phyloP scores from a whole-genome alignment of 441 rosid species.

The Erodium moschatum region DNA sequence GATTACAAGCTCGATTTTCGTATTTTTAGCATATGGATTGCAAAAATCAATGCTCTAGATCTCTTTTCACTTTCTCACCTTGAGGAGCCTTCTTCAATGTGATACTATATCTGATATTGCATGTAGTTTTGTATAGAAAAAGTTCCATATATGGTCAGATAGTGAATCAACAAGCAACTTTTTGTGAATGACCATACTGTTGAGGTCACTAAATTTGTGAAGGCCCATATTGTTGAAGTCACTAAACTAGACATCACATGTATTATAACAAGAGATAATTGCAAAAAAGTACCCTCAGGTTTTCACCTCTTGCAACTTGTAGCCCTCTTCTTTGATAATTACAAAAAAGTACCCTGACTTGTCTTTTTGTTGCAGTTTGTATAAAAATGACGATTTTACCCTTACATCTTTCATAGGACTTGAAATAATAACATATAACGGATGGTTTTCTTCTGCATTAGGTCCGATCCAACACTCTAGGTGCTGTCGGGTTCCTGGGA shows the following conservation, averaged over 20 bases:
- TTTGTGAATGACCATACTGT: not conserved
- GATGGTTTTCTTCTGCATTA: conserved; percentile 19
- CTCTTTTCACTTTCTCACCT: not conserved
- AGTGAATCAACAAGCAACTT: not conserved
- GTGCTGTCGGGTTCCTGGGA: conserved; percentile 92
- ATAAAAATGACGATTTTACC: too few relatives aligned
- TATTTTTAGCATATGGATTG: not conserved
- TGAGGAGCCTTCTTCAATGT: not conserved
- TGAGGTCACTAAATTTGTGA: not conserved
- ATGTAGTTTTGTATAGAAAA: too few relatives aligned
- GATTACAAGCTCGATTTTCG: not conserved
- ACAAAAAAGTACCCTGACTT: too few relatives aligned
- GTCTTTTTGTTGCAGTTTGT: too few relatives aligned
- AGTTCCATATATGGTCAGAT: not conserved
- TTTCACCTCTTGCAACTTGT: too few relatives aligned
- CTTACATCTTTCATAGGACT: not conserved
- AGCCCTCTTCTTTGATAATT: too few relatives aligned
- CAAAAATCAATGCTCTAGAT: not conserved
- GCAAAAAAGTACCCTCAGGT: too few relatives aligned
- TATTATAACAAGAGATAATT: not conserved
- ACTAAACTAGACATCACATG: not conserved
- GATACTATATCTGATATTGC: not conserved
- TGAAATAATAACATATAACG: not conserved
- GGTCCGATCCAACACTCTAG: conserved; percentile 88
- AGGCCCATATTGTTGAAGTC: not conserved